Evolutionary conservation across 495 filamentous ascomycete genomes (phyloP).

Genomic region (Aspergillus diversus): DNA sequence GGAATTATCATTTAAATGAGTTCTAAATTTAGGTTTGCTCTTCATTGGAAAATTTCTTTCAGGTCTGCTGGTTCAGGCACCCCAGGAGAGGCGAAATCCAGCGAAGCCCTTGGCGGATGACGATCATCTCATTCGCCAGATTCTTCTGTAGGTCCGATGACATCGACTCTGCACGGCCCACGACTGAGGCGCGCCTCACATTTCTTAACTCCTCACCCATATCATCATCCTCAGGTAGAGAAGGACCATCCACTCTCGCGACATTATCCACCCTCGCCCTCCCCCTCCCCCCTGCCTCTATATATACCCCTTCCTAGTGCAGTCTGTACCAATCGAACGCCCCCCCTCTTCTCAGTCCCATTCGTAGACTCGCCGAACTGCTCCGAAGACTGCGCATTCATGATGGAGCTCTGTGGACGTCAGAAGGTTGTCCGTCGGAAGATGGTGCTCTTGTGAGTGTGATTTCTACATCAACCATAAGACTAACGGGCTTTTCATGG

Average conservation of each 20-base stretch:
- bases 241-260: background rate
- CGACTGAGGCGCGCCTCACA: slow-evolving; percentile 31
- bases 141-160: slow-evolving; percentile 42
- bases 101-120: slow-evolving; percentile 34
- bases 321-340: slow-evolving; percentile 3
- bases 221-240: slow-evolving; percentile 4
- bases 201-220: slow-evolving; percentile 15
- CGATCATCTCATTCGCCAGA: slow-evolving; percentile 44
- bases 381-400: slow-evolving; percentile 11
- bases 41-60: background rate
- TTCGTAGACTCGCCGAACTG: slow-evolving; percentile 9
- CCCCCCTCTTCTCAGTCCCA: slow-evolving; percentile 7
- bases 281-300: background rate
- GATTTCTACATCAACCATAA: background rate
- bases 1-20: background rate
- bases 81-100: slow-evolving; percentile 15
- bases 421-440: slow-evolving; percentile 91
- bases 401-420: slow-evolving; percentile 60
- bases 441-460: slow-evolving; percentile 89
- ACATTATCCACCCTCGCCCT: too few relatives aligned
- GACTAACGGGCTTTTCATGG: slow-evolving; percentile 1
- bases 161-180: slow-evolving; percentile 45
- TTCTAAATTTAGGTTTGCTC: background rate
- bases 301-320: background rate
- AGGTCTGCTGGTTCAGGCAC: slow-evolving; percentile 23